phyloP scores from a whole-genome alignment of 169 alveolate genomes.

The Plasmodium chabaudi region DNA sequence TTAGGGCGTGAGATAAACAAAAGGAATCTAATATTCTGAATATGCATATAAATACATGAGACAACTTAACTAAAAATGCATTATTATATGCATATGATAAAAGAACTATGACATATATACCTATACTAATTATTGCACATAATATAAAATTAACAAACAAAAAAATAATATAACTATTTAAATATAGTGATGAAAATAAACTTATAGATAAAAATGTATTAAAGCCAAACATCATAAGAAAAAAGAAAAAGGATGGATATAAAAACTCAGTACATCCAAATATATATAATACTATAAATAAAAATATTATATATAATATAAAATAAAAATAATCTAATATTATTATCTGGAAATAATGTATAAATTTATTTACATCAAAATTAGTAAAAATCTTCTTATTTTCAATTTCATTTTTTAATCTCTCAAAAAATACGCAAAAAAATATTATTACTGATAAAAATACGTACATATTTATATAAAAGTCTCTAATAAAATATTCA shows the following conservation, averaged over 20 bases:
- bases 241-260: slow-evolving; percentile 28
- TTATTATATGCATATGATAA: slow-evolving; percentile 65
- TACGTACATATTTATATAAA: slow-evolving; percentile 64
- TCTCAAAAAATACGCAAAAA: slow-evolving; percentile 74
- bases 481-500: slow-evolving; percentile 61
- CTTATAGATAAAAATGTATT: slow-evolving; percentile 51
- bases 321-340: slow-evolving; percentile 39
- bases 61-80: slow-evolving; percentile 16
- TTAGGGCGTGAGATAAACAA: slow-evolving; percentile 47
- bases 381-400: slow-evolving; percentile 46
- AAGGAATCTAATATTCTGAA: slow-evolving; percentile 67
- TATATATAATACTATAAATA: slow-evolving; percentile 19
- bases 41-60: slow-evolving; percentile 58
- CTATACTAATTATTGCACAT: slow-evolving; percentile 57
- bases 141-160: slow-evolving; percentile 64
- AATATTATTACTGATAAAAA: slow-evolving; percentile 65
- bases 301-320: slow-evolving; percentile 29
- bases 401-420: slow-evolving; percentile 49
- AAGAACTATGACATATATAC: slow-evolving; percentile 49
- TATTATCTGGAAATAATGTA: slow-evolving; percentile 57
- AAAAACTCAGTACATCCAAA: slow-evolving; percentile 45
- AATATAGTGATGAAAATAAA: slow-evolving; percentile 51
- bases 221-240: slow-evolving; percentile 49
- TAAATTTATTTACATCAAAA: slow-evolving; percentile 34
- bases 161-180: slow-evolving; percentile 62